Base-by-base conservation (phyloP, 208 protist species). In the Acanthamoeba healyi region DNA sequence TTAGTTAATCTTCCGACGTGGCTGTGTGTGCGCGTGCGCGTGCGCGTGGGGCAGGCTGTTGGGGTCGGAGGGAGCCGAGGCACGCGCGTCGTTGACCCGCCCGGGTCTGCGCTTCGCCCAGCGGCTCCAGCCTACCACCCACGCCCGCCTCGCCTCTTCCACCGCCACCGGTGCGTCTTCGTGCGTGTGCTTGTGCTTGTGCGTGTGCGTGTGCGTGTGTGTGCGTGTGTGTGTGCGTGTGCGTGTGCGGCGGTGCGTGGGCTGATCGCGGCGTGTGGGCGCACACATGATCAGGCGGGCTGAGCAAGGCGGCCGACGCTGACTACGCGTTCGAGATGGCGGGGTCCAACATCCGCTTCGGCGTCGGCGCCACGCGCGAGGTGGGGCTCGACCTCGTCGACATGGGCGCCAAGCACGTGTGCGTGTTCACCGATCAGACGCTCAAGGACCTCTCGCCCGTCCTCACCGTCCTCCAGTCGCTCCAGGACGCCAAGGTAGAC, bases 271-370 rank as follows among this genome's bases (percentile, higher is more conserved):
- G n/a, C n/a, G n/a, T n/a, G n/a, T n/a, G n/a, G n/a, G n/a, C n/a
- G n/a, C n/a, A n/a, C n/a, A n/a, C n/a, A n/a, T n/a, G n/a, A 86
- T 10, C 3, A 29, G 26, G 40, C 22, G 29, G n/a, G 12, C 34
- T 40, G 36, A 74, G 36, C 65, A 74, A 34, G 36, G 36, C 38
- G 17, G 26, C 19, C 36, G 84, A 82, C 46, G 32, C 34, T 46
- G 94, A 96, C 22, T 94, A 94, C 49, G 81, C 92, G n/a, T 96
- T 96, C 61, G 94, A 94, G 84, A 93, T 94, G 91, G 49, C 63
- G 26, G 49, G 88, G 15, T 61, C 67, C 14, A 94, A 87, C 79
- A 63, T 94, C 89, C 2, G 89, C 5, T 96, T 84, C 94, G 95
- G 95, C 38, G 17, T 22, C 7, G 92, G 82, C n/a, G 81, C 87